Percentiles rank a stretch among this genome's conserved stretches.
phyloP scores from a whole-genome alignment of 768 basidiomycete species.

The Scleroderma bovista region DNA sequence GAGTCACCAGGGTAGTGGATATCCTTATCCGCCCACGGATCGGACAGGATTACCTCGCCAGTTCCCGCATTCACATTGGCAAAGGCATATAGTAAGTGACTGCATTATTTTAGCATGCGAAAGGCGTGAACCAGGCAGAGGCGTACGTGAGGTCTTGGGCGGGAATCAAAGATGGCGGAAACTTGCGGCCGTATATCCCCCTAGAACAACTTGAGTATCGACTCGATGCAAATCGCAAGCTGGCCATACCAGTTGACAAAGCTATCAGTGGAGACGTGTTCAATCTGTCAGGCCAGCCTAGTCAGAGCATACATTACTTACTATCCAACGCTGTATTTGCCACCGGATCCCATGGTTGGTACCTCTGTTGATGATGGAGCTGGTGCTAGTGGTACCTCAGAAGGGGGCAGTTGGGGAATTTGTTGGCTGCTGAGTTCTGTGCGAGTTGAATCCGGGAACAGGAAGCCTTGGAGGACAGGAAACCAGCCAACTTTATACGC shows the following conservation, averaged over 20 bases:
- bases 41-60: slow-evolving; percentile 85
- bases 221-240: neutral
- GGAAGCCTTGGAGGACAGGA: slow-evolving; percentile 1
- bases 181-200: slow-evolving; percentile 96
- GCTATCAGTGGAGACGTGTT: slow-evolving; percentile 31
- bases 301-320: slow-evolving; percentile 33
- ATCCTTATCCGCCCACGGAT: slow-evolving; percentile 93
- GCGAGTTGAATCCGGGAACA: slow-evolving; percentile 3
- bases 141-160: slow-evolving; percentile 78
- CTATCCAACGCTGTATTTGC: slow-evolving; percentile 81
- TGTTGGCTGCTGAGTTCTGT: slow-evolving; percentile 12
- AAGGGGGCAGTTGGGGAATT: neutral
- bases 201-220: slow-evolving; percentile 32
- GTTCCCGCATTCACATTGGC: slow-evolving; percentile 80
- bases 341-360: slow-evolving; percentile 36
- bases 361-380: slow-evolving; percentile 7
- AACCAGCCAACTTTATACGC: slow-evolving; percentile 39
- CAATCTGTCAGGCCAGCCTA: slow-evolving; percentile 1
- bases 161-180: slow-evolving; percentile 81
- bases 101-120: slow-evolving; percentile 23
- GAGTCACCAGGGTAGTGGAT: slow-evolving; percentile 95
- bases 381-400: slow-evolving; percentile 5
- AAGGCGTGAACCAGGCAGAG: neutral
- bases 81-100: slow-evolving; percentile 90
- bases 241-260: slow-evolving; percentile 68